These are phyloP conservation scores for Tolypocladium ovalisporum DNA, from an alignment of 2,329 filamentous ascomycete genomes.

Conservation along the genomic window DNA sequence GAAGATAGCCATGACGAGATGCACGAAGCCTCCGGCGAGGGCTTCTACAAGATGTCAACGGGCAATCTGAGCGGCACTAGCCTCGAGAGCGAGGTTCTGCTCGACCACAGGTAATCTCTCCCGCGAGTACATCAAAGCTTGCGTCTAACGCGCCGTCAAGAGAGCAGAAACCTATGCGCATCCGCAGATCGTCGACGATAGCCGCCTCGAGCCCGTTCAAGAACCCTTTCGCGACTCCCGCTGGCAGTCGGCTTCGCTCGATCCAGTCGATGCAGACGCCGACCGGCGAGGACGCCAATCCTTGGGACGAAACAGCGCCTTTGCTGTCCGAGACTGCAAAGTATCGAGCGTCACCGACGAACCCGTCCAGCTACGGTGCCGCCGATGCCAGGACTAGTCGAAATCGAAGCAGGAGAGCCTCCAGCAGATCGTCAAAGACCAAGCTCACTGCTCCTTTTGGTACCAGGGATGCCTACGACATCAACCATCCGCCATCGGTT, in stretches of 20 bases:
- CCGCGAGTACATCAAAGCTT: no score
- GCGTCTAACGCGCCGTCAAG: slow-evolving; percentile 19
- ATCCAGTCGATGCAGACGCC: slow-evolving; percentile 22
- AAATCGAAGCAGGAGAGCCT: slow-evolving; percentile 32
- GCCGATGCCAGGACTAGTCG: slow-evolving; percentile 23
- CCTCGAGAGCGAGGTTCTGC: slow-evolving; percentile 74
- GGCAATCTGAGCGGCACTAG: slow-evolving; percentile 70
- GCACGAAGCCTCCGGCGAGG: slow-evolving; percentile 22
- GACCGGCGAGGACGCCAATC: slow-evolving; percentile 32
- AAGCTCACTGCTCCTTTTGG: slow-evolving; percentile 22
- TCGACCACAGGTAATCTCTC: slow-evolving; percentile 65
- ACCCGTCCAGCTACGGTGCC: slow-evolving; percentile 29
- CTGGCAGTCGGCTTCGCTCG: slow-evolving; percentile 23
- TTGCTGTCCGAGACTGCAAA: slow-evolving; percentile 33
- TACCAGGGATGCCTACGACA: slow-evolving; percentile 41
- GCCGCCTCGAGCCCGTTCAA: slow-evolving; percentile 22
- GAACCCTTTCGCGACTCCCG: slow-evolving; percentile 16
- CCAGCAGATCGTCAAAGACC: slow-evolving; percentile 39
- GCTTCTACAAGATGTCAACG: slow-evolving; percentile 38
- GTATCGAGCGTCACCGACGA: slow-evolving; percentile 10
- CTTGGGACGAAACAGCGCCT: slow-evolving; percentile 40
- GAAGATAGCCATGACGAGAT: slow-evolving; percentile 38
- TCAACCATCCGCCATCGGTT: slow-evolving; percentile 60
- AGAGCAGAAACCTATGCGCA: slow-evolving; percentile 50
- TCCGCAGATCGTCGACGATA: slow-evolving; percentile 48